Conservation (phyloP, 345 rosid genomes). For the Hibiscus mutabilis region DNA sequence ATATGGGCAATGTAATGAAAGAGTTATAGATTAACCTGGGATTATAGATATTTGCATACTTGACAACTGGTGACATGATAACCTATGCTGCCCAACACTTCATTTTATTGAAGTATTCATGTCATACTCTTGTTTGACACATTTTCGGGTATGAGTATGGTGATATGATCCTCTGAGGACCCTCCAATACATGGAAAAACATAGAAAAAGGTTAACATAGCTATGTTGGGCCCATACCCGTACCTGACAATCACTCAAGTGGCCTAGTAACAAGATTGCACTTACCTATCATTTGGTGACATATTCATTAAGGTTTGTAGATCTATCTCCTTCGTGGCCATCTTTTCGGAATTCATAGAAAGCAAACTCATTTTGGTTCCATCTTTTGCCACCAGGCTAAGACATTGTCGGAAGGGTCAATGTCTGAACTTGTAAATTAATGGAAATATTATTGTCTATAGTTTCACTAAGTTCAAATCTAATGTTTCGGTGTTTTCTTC, state of each 20-base stretch:
- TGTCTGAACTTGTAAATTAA: background rate
- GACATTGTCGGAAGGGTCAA: background rate
- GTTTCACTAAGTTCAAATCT: background rate
- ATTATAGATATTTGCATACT: background rate
- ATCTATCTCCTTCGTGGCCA: background rate
- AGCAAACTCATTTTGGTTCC: background rate
- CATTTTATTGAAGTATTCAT: background rate
- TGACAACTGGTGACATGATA: background rate
- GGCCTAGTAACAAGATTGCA: too few relatives aligned
- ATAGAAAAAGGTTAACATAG: too few relatives aligned
- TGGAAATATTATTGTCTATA: background rate
- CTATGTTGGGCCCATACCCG: too few relatives aligned
- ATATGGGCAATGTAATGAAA: background rate
- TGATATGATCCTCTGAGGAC: background rate
- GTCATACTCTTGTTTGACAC: background rate
- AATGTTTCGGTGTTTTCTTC: background rate
- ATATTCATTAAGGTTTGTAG: background rate
- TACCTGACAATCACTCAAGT: too few relatives aligned
- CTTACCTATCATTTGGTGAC: background rate
- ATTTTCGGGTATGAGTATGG: background rate
- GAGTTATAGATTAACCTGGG: background rate
- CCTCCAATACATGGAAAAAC: background rate
- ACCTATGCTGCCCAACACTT: background rate
- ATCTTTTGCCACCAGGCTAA: background rate
- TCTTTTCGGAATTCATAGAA: background rate